Base-by-base conservation (phyloP, 1,139 yeast genomes). In the Debaryomyces robertsiae region DNA sequence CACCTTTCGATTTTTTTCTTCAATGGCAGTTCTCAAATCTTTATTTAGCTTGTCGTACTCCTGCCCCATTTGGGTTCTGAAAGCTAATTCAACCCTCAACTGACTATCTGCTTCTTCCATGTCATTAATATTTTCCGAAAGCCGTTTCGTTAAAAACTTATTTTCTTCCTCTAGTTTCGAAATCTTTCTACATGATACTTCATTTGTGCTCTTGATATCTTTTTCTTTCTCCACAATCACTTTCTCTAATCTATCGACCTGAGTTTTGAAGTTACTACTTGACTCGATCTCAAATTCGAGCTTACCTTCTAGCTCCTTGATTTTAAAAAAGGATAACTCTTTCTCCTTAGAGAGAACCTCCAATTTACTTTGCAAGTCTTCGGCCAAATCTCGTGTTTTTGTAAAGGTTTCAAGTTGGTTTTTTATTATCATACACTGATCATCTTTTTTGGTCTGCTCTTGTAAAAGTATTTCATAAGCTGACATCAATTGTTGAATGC, bases 21-120 rank as follows among this genome's bases (percentile, higher is more conserved):
- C 10, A 16, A 13, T 36, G 22, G 23, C 11, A 10, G 17, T 25
- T 28, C 22, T 25, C 30, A 30, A 14, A 14, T 30, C 22, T 18
- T 6, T 15, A 9, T 33, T 17, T 15, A 33, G 25, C 23, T 33
- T 11, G 18, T 36, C 32, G 7, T 29, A 27, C 13, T 23, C 24
- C 6, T 14, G 16, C 24, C 29, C 38, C 24, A 42, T 18, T 18
- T 32, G 32, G 23, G 15, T 39, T 10, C 40, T 28, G 24, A 30
- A 39, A 9, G 14, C 25, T 14, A 38, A 24, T 28, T 41, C 43
- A 24, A 27, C 33, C 13, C 28, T 27, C 17, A 42, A 18, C 25
- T 42, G 41, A n/a, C 18, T 19, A 16, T 33, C 34, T 3, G 42
- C 39, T 19, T 34, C 46, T 28, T 41, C 40, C 24, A 39, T 31